phyloP scores from a whole-genome alignment of 108 stramenopile species.

The Cyclostephanos tholiformis region DNA sequence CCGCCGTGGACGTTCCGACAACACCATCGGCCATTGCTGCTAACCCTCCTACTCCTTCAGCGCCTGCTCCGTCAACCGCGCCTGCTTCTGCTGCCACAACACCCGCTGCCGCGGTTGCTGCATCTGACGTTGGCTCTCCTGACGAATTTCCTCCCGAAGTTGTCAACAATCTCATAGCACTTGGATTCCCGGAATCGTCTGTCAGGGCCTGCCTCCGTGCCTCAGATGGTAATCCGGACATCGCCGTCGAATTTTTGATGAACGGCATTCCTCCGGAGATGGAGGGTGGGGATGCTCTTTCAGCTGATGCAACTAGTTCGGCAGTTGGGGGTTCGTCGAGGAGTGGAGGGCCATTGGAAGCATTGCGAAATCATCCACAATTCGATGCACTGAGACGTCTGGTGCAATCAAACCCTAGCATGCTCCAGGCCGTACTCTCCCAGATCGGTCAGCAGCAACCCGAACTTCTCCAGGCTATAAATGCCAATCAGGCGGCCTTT shows the following conservation, averaged over 20 bases:
- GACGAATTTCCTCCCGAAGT: slow-evolving; percentile 67
- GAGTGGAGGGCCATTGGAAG: slow-evolving; percentile 61
- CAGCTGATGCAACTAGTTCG: slow-evolving; percentile 38
- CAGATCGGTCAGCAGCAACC: slow-evolving; percentile 95
- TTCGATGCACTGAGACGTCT: slow-evolving; percentile 90
- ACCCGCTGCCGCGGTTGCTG: slow-evolving; percentile 42
- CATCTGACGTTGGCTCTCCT: slow-evolving; percentile 41
- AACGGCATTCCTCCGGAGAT: slow-evolving; percentile 93
- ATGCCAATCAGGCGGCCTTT: slow-evolving; percentile 93
- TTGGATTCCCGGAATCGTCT: slow-evolving; percentile 89
- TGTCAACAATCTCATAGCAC: slow-evolving; percentile 73
- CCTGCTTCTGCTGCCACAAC: slow-evolving; percentile 37
- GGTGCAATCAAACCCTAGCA: slow-evolving; percentile 92
- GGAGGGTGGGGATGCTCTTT: slow-evolving; percentile 28
- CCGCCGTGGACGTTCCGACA: slow-evolving; percentile 32
- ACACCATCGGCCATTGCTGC: slow-evolving; percentile 53
- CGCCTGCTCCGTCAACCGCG: slow-evolving; percentile 45
- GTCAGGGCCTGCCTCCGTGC: slow-evolving; percentile 91
- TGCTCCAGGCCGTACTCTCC: slow-evolving; percentile 84
- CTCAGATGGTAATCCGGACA: slow-evolving; percentile 91
- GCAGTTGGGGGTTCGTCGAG: background rate
- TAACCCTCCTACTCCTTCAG: slow-evolving; percentile 41
- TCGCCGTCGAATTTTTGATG: slow-evolving; percentile 97
- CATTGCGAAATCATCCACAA: slow-evolving; percentile 93
- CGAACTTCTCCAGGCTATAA: slow-evolving; percentile 88